phyloP scores from a whole-genome alignment of 495 filamentous ascomycete species.

The Penicillium alfredii region DNA sequence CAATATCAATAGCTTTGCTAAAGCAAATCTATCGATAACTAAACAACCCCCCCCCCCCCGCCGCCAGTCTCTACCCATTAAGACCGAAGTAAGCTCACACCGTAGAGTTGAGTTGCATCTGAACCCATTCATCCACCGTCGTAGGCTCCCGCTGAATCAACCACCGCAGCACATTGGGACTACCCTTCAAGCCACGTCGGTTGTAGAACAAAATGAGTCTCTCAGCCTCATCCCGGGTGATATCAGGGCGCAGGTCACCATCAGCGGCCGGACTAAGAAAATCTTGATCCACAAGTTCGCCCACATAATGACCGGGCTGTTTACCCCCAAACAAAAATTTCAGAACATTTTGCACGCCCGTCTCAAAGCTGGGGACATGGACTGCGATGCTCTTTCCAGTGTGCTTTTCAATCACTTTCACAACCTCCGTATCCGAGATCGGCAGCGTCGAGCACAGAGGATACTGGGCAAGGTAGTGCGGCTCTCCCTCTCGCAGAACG shows the following conservation, averaged over 20 bases:
- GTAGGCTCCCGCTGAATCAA: conserved; percentile 25
- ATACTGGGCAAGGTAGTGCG: conserved; percentile 25
- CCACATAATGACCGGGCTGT: neutral
- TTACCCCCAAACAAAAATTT: conserved; percentile 4
- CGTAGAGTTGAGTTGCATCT: no score
- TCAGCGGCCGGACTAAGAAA: neutral
- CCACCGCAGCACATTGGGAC: conserved; percentile 29
- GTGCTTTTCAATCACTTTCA: conserved; percentile 1
- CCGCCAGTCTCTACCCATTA: no score
- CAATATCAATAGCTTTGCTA: no score
- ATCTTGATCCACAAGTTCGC: neutral
- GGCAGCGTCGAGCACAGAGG: conserved; percentile 24
- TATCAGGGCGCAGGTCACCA: conserved; percentile 5
- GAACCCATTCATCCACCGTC: conserved; percentile 1
- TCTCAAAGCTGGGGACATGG: neutral
- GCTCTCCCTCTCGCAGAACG: conserved; percentile 24
- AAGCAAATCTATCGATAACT: no score
- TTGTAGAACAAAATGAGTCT: conserved; percentile 30
- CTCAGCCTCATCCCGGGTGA: conserved; percentile 19
- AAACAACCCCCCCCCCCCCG: no score
- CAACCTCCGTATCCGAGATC: conserved; percentile 4
- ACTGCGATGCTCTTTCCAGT: conserved; percentile 15
- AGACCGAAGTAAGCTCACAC: no score
- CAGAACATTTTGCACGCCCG: conserved; percentile 2
- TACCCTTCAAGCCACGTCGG: conserved; percentile 25